Base-by-base conservation (phyloP, 2,329 filamentous ascomycete species). In the Neoascochyta sp. region DNA sequence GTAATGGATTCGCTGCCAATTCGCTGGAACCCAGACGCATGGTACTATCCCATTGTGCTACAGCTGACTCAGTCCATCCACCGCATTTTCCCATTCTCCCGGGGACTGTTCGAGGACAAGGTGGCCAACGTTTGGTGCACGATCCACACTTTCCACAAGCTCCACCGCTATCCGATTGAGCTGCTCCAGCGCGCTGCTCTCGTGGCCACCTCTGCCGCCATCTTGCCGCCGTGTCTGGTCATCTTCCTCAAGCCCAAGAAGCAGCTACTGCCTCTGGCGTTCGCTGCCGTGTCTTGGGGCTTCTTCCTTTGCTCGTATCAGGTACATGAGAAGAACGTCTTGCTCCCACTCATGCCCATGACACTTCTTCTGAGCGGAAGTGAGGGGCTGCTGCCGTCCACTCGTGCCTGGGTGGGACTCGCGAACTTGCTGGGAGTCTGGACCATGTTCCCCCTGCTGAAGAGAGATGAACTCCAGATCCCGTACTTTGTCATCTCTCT, bases 231-330 rank as follows among this genome's bases (percentile, higher is more conserved):
- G 0, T 95, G 88, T 54, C 48, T 83, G 4, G 73, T 95, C 27
- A 73, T 96, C 16, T 85, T 95, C 57, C 59, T 87, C 32, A 80
- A 80, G 27, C 92, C 92, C 0, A 76, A 78, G 26, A 89, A 83
- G 49, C 76, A 81, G 22, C 71, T 92, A 4, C 66, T 96, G 9
- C 88, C 88, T 1, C 74, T 86, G 19, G 86, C 86, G 0, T 78
- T 96, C 35, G 83, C 89, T 2, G 75, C 84, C 2, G 88, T 86
- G 0, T 85, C 89, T 2, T 98, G 92, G 92, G 90, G 84, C 0
- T 98, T 98, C 70, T 98, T 96, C 62, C 71, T 98, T 10, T 96
- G 93, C 67, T 93, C 87, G 51, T 98, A 94, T 61, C 92, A 98
- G 59, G 93, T 98, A 0, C 92, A 98, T 54, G 92, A 98, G 67